Evolutionary conservation across 129 eudicot genomes (phyloP), one percentile per base, ranked within the genome.

Genomic region (Chrysanthemum makinoi): DNA sequence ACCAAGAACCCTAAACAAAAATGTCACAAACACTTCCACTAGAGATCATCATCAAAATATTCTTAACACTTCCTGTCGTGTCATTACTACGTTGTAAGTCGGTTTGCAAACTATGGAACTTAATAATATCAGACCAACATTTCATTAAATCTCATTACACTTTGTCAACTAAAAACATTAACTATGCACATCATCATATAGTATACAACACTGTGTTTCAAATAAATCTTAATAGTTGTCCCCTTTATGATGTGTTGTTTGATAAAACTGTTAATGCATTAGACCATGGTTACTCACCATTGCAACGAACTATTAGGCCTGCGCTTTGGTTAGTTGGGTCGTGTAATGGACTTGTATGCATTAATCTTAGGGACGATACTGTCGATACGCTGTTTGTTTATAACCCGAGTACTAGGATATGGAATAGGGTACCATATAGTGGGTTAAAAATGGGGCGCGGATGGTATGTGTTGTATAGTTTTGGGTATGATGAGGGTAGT

Each of bases 71-170:
- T 57, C 89, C 89, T 13, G 77, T 81, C 46, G 69, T 70, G 53
- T 56, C 79, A 9, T 79, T 85, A 19, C 5, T 78, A 60, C 80
- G 70, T 66, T 75, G 50, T 75, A 85, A 74, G 77, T 77, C 77
- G 7, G 84, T 85, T 60, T 85, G 79, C 18, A 84, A 81, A 47
- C 46, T 62, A 47, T 84, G 86, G 89, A 58, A 12, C 46, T 51
- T 75, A 28, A 5, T 81, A 15, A 85, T 85, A 22, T 75, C 86
- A 2, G 44, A 63, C 11, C 79, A 82, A 6, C 43, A 69, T 13
- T 85, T 85, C 54, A 22, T 65, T 60, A 73, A 85, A 55, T 24
- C 75, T 51, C 87, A 79, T 49, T 62, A 79, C 59, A 20, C 35
- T 39, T 11, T 47, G 6, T 69, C 69, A 28, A 44, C 11, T 24